A percentile compares a stretch with the other conserved stretches of the same genome.
phyloP scores from a whole-genome alignment of 1,139 yeast species.

The Protomyces inundatus region DNA sequence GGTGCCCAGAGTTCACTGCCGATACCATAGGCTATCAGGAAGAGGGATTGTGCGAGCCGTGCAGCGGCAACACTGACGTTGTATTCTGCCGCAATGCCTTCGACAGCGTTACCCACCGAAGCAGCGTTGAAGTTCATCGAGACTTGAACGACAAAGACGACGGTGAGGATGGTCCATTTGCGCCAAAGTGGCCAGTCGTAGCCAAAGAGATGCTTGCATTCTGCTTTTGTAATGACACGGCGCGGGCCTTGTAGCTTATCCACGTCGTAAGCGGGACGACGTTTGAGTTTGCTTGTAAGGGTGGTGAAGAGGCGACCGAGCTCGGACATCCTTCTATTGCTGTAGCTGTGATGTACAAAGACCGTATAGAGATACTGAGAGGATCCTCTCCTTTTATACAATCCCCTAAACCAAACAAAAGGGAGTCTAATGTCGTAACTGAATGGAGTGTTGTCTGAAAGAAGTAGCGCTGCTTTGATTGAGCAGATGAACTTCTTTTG shows the following conservation, averaged over 20 bases:
- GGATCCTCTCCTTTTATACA: too few species aligned
- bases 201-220: slow-evolving; percentile 41
- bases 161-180: slow-evolving; percentile 41
- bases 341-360: too few species aligned
- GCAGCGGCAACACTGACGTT: slow-evolving; percentile 39
- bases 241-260: slow-evolving; percentile 5
- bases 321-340: neutral
- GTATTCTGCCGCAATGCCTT: slow-evolving; percentile 38
- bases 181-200: slow-evolving; percentile 37
- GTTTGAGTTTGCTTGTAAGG: neutral
- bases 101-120: slow-evolving; percentile 40
- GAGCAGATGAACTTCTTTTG: too few species aligned
- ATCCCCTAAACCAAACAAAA: too few species aligned
- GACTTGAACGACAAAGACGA: slow-evolving; percentile 42
- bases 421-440: too few species aligned
- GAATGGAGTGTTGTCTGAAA: too few species aligned
- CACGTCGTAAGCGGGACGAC: neutral
- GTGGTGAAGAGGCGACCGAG: neutral
- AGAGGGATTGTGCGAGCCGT: slow-evolving; percentile 41
- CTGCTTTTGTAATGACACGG: slow-evolving; percentile 36
- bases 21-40: slow-evolving; percentile 42
- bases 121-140: slow-evolving; percentile 44
- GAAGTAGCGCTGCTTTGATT: too few species aligned
- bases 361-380: too few species aligned
- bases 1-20: slow-evolving; percentile 47